Conservation (phyloP, 2,329 filamentous ascomycete genomes). For the Lachnellula cervina region DNA sequence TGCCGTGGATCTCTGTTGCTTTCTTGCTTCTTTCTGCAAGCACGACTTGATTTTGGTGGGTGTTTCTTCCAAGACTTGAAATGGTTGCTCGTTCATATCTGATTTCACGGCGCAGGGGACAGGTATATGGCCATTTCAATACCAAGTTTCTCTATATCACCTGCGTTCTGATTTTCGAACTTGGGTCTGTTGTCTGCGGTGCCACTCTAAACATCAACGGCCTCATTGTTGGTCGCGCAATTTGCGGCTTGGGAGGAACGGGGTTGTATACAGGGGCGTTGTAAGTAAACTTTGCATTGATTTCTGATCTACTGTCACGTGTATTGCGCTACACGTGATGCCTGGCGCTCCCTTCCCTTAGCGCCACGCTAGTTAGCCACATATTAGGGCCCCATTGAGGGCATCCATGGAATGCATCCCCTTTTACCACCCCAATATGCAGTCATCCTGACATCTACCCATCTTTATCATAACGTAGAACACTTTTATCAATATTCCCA, state of each 20-base stretch:
- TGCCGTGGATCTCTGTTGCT: constrained; percentile 35
- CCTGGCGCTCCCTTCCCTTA: no score
- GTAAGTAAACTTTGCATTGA: constrained; percentile 29
- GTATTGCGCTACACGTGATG: no score
- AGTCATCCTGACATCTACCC: no score
- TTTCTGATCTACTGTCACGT: constrained; percentile 1
- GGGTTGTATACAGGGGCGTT: constrained; percentile 25
- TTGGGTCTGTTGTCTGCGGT: constrained; percentile 26
- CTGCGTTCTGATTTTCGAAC: constrained; percentile 10
- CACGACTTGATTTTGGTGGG: not conserved
- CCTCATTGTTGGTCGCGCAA: constrained; percentile 26
- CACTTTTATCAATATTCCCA: not conserved
- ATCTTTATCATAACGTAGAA: not conserved
- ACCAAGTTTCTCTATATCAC: constrained; percentile 7
- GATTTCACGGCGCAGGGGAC: not conserved
- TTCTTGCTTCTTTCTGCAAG: constrained; percentile 3
- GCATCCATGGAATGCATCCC: no score
- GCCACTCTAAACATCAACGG: constrained; percentile 22
- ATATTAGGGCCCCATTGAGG: no score
- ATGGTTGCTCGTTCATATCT: not conserved
- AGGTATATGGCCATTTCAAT: constrained; percentile 26
- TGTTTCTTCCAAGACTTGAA: not conserved
- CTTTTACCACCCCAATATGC: no score
- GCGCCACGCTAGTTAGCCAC: no score
- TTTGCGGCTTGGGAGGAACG: constrained; percentile 22